Evolutionary conservation across 164 flowering plant species (phyloP), one percentile per base, ranked within the genome.

Genomic region (Magnolia officinalis): DNA sequence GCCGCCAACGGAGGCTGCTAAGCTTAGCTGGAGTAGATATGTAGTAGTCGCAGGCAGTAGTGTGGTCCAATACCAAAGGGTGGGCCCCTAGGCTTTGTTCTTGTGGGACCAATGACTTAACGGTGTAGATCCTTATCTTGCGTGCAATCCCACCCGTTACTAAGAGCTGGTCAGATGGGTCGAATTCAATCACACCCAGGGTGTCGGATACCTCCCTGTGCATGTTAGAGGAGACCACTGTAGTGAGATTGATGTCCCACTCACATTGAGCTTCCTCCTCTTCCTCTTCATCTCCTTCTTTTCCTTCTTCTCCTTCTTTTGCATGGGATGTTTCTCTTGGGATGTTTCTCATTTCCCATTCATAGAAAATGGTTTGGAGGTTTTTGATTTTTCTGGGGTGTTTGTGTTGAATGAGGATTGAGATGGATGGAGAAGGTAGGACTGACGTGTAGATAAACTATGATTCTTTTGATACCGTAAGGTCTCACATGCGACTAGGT

Each of bases 21-120:
- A 90, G 89, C 82, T 91, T 91, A 0, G 96, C 96, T 18, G 96
- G 92, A 2, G 93, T 84, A 76, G 91, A 89, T 14, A 91, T 83
- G 72, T 80, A 89, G 76, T 71, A 85, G 13, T 84, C 87, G 64
- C 87, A 87, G 18, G 87, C 88, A 52, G 19, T 63, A 1, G 77
- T 76, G 70, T 88, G 88, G 74, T 88, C 87, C 11, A 84, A 3
- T 0, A 29, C 19, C 2, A 61, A 29, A 18, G 65, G 70, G 1
- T 63, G 24, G 9, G 2, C 31, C 20, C n/a, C 58, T 9, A 37
- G 67, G 67, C 49, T 26, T 13, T 14, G 67, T 5, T 59, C 73
- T 23, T 51, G 14, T 2, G 78, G 74, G 14, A 85, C 37, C 72
- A 86, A 64, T 6, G 84, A 73, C 1, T 61, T 67, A 7, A 80